phyloP scores from a whole-genome alignment of 192 early-diverging fungal species.

The Mortierella alpina region DNA sequence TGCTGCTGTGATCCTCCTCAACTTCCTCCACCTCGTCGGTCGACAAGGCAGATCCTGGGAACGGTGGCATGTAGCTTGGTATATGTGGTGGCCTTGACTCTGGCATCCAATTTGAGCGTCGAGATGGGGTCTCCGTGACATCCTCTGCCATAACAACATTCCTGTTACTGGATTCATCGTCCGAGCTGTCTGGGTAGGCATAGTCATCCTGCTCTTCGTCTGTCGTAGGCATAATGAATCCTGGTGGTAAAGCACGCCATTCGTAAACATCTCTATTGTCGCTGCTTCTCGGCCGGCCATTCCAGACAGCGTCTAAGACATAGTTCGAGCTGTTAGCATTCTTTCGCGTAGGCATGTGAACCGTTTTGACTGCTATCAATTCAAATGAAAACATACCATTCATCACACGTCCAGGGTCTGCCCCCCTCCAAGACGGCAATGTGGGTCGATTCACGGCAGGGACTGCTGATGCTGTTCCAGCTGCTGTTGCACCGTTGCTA shows the following conservation, averaged over 20 bases:
- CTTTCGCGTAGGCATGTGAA: no score
- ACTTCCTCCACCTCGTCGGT: background rate
- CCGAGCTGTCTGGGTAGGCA: conserved; percentile 41
- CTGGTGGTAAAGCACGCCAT: conserved; percentile 45
- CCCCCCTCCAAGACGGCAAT: conserved; percentile 57
- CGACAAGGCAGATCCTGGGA: conserved; percentile 23
- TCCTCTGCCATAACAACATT: background rate
- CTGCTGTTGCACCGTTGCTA: background rate
- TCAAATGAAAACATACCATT: conserved; percentile 36
- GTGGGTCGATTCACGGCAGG: conserved; percentile 16
- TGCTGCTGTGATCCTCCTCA: conserved; percentile 1
- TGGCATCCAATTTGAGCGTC: conserved; percentile 28
- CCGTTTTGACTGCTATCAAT: background rate
- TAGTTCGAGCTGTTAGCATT: background rate
- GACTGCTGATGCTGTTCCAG: background rate
- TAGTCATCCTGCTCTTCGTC: conserved; percentile 50
- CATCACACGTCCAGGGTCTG: conserved; percentile 59
- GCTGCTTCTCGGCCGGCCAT: conserved; percentile 27
- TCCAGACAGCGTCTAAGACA: conserved; percentile 26
- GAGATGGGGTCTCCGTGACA: background rate
- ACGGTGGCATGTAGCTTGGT: conserved; percentile 53
- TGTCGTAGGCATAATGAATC: conserved; percentile 33
- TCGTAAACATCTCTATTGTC: conserved; percentile 36
- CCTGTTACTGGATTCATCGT: background rate
- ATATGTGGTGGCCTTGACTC: conserved; percentile 31